Evolutionary conservation across 2,329 filamentous ascomycete species (phyloP), one percentile per base, ranked within the genome.

Genomic region (Amauroascus verrucosus): DNA sequence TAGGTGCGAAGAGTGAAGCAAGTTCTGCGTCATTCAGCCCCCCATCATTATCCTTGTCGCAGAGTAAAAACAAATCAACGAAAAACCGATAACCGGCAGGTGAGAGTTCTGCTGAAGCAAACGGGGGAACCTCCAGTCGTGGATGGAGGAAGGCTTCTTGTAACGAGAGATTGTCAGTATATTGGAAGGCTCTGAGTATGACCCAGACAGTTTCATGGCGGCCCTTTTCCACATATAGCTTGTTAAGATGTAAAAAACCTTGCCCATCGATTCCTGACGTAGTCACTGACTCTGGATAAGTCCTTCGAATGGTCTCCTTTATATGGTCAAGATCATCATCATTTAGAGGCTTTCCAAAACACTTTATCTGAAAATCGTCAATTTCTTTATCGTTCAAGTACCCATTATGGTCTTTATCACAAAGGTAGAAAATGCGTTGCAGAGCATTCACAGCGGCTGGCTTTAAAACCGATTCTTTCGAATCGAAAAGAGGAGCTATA

Each of bases 121-220:
- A 91, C 54, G 91, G 86, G 0, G 93, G 88, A 0, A 98, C 89
- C 6, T 98, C 93, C 58, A 97, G 91, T 62, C 88, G 94, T 14
- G 93, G 93, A 61, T 89, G 88, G 22, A 98, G 76, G 65, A 96
- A 97, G 60, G 77, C 86, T 65, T 97, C 90, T 63, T 91, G 88
- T 37, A 98, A 74, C 57, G 88, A 95, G 45, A 98, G 73, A 66
- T 89, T 96, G 72, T 97, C 93, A 0, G 91, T 96, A 64, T 98
- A 97, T 63, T 95, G 87, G 62, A 95, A 95, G 60, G 93, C 90
- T 54, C 93, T 82, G 57, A 98, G 72, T 56, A 98, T 96, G 57
- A 95, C 89, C 93, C 93, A 98, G 41, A 97, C 93, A 0, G 93
- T 98, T 71, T 98, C 93, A 66, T 98, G 93, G 11, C 93, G 85